Evolutionary conservation across 2,329 filamentous ascomycete species (phyloP).

Genomic region (Chrysoporthe austroafricana): DNA sequence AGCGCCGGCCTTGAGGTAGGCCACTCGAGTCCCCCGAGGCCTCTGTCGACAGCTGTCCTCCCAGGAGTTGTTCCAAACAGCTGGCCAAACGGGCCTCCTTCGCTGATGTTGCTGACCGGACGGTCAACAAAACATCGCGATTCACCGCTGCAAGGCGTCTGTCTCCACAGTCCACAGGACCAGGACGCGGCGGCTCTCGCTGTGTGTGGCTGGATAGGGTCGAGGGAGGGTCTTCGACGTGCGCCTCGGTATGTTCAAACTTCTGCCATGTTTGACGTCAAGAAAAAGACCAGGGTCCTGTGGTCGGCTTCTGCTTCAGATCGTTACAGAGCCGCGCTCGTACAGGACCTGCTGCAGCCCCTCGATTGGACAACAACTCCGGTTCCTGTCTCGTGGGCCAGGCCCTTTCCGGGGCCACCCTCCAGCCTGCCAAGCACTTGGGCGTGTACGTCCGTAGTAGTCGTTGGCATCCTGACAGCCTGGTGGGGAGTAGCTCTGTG

Average conservation of each 20-base stretch:
- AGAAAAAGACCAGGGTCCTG: conserved; percentile 17
- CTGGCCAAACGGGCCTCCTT: conserved; percentile 2
- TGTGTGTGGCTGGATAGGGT: not conserved
- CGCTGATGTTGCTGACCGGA: conserved; percentile 8
- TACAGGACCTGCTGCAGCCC: conserved; percentile 8
- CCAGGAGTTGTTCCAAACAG: conserved; percentile 1
- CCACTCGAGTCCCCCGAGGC: not conserved
- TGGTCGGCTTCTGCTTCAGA: conserved; percentile 26
- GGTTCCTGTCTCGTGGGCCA: conserved; percentile 26
- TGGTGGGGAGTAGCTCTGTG: conserved; percentile 16
- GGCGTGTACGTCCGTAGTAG: not conserved
- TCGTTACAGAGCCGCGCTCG: conserved; percentile 29
- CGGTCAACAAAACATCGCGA: conserved; percentile 3
- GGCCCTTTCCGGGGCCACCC: conserved; percentile 7
- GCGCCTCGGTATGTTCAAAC: not conserved
- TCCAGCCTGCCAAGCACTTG: conserved; percentile 1
- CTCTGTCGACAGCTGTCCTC: not conserved
- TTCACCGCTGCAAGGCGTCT: not conserved
- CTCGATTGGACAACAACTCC: conserved; percentile 21
- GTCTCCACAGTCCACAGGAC: not conserved
- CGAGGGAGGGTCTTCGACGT: not conserved
- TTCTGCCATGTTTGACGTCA: conserved; percentile 23
- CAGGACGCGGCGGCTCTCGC: not conserved
- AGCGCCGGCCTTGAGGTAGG: not conserved
- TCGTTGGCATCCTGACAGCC: conserved; percentile 1